Base-by-base conservation (phyloP, 1,139 yeast species). In the Diutina siamensis region DNA sequence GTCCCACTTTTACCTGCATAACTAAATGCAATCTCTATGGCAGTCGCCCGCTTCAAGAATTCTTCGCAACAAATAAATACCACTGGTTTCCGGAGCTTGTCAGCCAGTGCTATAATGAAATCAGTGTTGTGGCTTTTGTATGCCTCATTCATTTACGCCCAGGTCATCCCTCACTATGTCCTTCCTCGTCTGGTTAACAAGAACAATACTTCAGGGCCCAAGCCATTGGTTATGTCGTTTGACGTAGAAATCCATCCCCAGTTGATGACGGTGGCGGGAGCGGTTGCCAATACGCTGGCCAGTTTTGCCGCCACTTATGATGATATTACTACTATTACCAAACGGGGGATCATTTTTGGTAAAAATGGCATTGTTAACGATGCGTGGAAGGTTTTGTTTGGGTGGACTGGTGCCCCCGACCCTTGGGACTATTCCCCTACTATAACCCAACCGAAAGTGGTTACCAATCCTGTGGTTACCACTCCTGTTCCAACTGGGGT, bases 141-240 rank as follows among this genome's bases (percentile, higher is more conserved):
- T 7, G 42, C 33, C 33, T 17, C 33, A 13, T 38, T 38, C 20
- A 38, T 38, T 13, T 31, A 9, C 20, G 42, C 42, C 33, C 42
- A 38, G 19, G 42, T 38, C 13, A 38, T 38, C 20, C 42, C 42
- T 4, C 13, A 8, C 34, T 31, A 31, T 13, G 13, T 9, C 5
- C 28, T 25, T 25, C 28, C 5, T 7, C 42, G 42, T 17, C 19
- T 17, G 9, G 9, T 17, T 5, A 25, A 38, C n/a, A n/a, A 7
- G 10, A 15, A 27, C 28, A 10, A 25, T 10, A 7, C 28, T 7
- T 25, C 28, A 25, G 5, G 25, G 9, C 42, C 32, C 5, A 25
- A 25, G 7, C 42, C 42, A 2, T 22, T 38, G 20, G 42, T 38
- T 15, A 25, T 38, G 12, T 15, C 32, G 9, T 38, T 38, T 17